Evolutionary conservation across 345 rosid species (phyloP).

Genomic region (Barbarea vulgaris): DNA sequence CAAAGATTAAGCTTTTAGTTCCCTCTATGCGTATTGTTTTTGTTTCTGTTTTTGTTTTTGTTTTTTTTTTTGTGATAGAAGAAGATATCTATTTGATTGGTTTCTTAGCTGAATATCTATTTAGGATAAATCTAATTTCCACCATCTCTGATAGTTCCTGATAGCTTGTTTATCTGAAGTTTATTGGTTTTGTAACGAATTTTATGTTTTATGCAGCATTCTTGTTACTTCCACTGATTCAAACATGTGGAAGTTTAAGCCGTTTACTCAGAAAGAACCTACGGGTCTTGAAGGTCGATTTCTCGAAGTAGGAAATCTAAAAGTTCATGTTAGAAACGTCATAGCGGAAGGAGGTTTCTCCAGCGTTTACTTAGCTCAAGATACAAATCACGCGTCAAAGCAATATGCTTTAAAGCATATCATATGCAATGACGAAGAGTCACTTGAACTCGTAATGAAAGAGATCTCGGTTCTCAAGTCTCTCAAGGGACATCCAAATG

Average conservation of each 20-base stretch:
- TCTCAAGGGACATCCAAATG: slow-evolving; percentile 87
- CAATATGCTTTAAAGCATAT: slow-evolving; percentile 97
- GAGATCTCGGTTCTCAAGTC: slow-evolving; percentile 87
- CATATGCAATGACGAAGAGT: slow-evolving; percentile 88
- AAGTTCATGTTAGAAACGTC: slow-evolving; percentile 68
- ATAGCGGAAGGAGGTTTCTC: slow-evolving; percentile 99
- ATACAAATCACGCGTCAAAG: slow-evolving; percentile 63
- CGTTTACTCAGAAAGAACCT: slow-evolving; percentile 79
- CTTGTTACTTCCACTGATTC: slow-evolving; percentile 21
- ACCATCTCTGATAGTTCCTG: not conserved
- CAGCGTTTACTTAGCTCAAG: slow-evolving; percentile 83
- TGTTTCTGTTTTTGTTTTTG: no score
- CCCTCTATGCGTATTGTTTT: not conserved
- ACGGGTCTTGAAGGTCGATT: slow-evolving; percentile 88
- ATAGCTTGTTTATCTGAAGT: not conserved
- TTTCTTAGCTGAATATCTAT: not conserved
- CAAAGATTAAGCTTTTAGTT: slow-evolving; percentile 11
- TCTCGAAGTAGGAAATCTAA: slow-evolving; percentile 77
- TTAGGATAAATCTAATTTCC: not conserved
- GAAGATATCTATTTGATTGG: slow-evolving; percentile 9
- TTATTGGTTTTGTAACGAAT: not conserved
- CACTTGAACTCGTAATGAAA: slow-evolving; percentile 67
- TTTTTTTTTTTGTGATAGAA: no score
- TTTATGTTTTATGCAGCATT: slow-evolving; percentile 42
- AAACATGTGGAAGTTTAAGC: slow-evolving; percentile 95